phyloP scores from a whole-genome alignment of 495 filamentous ascomycete genomes.

The Sporormia fimetaria region DNA sequence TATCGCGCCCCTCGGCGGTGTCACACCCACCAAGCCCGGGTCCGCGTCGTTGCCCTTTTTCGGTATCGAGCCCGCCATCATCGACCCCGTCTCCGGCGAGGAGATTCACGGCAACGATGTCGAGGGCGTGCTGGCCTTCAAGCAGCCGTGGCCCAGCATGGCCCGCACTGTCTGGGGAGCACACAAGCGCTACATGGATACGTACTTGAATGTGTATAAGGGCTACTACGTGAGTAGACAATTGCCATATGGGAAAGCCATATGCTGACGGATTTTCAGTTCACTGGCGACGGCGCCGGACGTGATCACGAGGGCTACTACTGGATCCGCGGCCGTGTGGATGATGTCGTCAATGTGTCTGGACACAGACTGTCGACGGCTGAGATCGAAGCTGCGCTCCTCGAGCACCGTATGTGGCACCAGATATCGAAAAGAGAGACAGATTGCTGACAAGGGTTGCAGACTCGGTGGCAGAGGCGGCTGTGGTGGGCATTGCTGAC shows the following conservation, averaged over 20 bases:
- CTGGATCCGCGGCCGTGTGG: conserved; percentile 98
- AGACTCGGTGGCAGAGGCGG: conserved; percentile 79
- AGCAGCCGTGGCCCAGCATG: conserved; percentile 98
- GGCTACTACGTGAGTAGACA: conserved; percentile 76
- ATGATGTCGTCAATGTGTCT: conserved; percentile 96
- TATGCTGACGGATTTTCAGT: conserved; percentile 45
- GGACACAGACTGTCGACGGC: conserved; percentile 94
- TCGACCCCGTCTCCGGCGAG: conserved; percentile 89
- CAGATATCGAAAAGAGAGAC: background rate
- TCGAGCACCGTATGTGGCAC: conserved; percentile 63
- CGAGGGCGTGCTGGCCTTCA: conserved; percentile 94
- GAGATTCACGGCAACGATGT: conserved; percentile 95
- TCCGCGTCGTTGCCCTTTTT: conserved; percentile 83
- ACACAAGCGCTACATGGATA: conserved; percentile 98
- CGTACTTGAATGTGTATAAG: conserved; percentile 95
- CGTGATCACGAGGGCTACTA: conserved; percentile 98
- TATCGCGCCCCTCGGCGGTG: conserved; percentile 62
- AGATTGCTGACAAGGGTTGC: conserved; percentile 8
- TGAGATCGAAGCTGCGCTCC: conserved; percentile 91
- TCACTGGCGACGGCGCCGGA: conserved; percentile 95
- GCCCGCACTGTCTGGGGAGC: conserved; percentile 96
- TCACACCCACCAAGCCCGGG: conserved; percentile 70
- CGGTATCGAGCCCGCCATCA: conserved; percentile 94
- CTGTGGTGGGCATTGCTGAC: conserved; percentile 86
- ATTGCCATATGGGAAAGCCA: background rate